These are phyloP conservation scores for Naumovozyma castellii DNA, from an alignment of 805 yeast species.

Conservation along the genomic window DNA sequence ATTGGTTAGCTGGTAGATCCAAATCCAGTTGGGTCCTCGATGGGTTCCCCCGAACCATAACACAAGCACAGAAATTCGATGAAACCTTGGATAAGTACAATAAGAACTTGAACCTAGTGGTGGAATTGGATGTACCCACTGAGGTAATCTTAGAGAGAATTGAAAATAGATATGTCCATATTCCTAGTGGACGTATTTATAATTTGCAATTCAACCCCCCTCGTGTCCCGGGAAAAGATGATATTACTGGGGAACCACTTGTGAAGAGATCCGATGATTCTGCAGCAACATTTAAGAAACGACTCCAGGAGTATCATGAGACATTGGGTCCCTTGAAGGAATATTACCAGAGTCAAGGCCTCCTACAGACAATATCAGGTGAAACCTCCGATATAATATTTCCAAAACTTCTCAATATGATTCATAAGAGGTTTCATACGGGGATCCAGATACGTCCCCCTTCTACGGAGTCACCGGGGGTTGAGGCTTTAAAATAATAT, in stretches of 20 bases:
- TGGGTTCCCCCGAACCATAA: constrained; percentile 80
- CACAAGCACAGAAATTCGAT: constrained; percentile 60
- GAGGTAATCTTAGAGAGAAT: constrained; percentile 73
- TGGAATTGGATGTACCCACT: constrained; percentile 81
- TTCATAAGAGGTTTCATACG: constrained; percentile 26
- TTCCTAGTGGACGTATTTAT: constrained; percentile 77
- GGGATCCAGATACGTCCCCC: no score
- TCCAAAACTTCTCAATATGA: constrained; percentile 49
- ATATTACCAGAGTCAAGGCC: constrained; percentile 42
- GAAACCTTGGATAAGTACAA: constrained; percentile 30
- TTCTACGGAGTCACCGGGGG: no score
- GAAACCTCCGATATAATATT: constrained; percentile 76
- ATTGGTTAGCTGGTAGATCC: constrained; percentile 24
- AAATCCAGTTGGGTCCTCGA: constrained; percentile 65
- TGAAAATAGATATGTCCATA: constrained; percentile 76
- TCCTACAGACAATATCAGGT: constrained; percentile 55
- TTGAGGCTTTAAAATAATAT: no score
- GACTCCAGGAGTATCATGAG: constrained; percentile 54
- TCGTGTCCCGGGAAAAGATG: constrained; percentile 69
- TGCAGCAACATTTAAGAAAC: constrained; percentile 55
- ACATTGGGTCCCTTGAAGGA: constrained; percentile 56
- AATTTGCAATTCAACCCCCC: constrained; percentile 87
- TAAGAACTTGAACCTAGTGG: constrained; percentile 59
- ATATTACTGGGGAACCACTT: constrained; percentile 80
- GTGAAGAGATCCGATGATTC: constrained; percentile 77